A percentile compares a stretch with the other conserved stretches of the same genome.
These are phyloP conservation scores for Gossypium arboreum DNA, from an alignment of 345 rosid genomes.

Conservation along the genomic window DNA sequence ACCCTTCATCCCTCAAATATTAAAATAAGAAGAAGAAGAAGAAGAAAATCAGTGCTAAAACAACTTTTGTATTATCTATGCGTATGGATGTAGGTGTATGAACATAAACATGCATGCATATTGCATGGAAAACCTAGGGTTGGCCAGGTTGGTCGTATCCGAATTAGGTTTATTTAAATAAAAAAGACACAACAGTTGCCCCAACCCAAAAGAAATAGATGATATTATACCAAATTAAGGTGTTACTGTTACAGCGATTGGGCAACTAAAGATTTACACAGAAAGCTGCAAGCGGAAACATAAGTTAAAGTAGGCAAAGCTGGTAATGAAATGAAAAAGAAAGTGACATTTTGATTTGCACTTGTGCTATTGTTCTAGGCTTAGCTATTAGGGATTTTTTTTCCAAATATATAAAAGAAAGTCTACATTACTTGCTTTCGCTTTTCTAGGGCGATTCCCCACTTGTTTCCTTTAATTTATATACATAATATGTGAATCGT, in stretches of 20 bases:
- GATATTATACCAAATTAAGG: too few species aligned
- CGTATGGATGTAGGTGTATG: not conserved
- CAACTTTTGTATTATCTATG: too few species aligned
- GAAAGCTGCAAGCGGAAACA: not conserved
- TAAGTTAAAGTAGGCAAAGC: constrained; percentile 1
- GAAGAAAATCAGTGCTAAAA: too few species aligned
- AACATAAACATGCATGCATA: not conserved
- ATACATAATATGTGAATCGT: not conserved
- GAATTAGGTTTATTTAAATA: not conserved
- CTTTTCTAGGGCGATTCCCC: not conserved
- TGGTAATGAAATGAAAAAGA: not conserved
- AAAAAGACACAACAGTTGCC: not conserved
- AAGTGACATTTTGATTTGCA: not conserved
- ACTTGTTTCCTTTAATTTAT: not conserved
- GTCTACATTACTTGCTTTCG: not conserved
- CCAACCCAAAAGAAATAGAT: not conserved
- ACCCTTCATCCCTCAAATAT: too few species aligned
- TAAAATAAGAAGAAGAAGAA: too few species aligned
- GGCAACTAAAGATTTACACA: not conserved
- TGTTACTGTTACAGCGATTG: not conserved
- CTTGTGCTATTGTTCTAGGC: not conserved
- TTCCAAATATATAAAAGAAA: not conserved
- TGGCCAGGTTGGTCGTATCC: not conserved
- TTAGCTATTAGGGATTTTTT: too few species aligned
- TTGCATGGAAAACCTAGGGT: not conserved